Evolutionary conservation across 2,329 filamentous ascomycete genomes (phyloP).

Genomic region (Leptographium procerum): DNA sequence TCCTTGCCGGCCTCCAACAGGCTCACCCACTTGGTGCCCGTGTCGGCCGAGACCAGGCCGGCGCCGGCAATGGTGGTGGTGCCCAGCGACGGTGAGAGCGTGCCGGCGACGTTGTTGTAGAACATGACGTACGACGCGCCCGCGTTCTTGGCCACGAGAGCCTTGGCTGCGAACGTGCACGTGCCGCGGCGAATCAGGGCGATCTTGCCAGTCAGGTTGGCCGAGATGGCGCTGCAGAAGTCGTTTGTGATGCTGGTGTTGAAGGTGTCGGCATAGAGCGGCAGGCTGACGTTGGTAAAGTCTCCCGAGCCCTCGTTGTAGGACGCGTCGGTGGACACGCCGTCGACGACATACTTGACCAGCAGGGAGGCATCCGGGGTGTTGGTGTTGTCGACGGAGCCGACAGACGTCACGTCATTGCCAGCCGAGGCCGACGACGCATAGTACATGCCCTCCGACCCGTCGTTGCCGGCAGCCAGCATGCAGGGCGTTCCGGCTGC

Average conservation of each 20-base stretch:
- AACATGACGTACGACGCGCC: constrained; percentile 51
- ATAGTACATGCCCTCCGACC: constrained; percentile 37
- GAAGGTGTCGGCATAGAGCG: constrained; percentile 37
- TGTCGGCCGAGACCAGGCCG: background rate
- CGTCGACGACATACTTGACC: constrained; percentile 17
- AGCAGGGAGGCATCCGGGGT: constrained; percentile 19
- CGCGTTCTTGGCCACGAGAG: constrained; percentile 35
- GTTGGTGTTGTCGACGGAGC: constrained; percentile 36
- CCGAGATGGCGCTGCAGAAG: constrained; percentile 47
- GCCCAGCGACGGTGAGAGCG: constrained; percentile 10
- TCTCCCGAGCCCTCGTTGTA: constrained; percentile 28
- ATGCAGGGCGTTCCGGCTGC: constrained; percentile 33
- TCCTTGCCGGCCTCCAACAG: background rate
- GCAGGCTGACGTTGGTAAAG: constrained; percentile 35
- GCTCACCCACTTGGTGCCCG: background rate
- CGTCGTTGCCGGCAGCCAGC: constrained; percentile 36
- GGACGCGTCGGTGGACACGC: constrained; percentile 11
- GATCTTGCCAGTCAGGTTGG: constrained; percentile 44
- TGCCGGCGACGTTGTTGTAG: constrained; percentile 42
- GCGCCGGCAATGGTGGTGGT: background rate
- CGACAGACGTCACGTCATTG: constrained; percentile 34
- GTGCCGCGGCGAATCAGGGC: constrained; percentile 49
- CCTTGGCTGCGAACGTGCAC: constrained; percentile 45
- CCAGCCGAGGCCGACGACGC: constrained; percentile 36
- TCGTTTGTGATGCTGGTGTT: constrained; percentile 36